phyloP scores from a whole-genome alignment of 345 rosid species.

The Camelina sativa region DNA sequence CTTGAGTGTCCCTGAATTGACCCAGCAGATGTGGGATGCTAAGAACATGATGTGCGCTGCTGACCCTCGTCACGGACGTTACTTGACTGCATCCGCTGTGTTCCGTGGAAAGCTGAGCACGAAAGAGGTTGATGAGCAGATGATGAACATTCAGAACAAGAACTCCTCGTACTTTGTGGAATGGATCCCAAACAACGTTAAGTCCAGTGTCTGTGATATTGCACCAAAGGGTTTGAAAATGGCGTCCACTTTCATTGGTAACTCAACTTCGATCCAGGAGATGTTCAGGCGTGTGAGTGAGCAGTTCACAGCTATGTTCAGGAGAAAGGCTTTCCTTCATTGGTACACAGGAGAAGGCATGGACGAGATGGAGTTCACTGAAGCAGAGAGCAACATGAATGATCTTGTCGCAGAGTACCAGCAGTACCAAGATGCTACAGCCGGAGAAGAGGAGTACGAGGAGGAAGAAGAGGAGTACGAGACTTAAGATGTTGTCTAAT shows the following conservation, averaged over 20 bases:
- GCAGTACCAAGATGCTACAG: slow-evolving; percentile 54
- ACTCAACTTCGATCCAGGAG: slow-evolving; percentile 51
- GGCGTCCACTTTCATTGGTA: slow-evolving; percentile 48
- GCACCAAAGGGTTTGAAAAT: slow-evolving; percentile 50
- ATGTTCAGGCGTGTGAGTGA: slow-evolving; percentile 53
- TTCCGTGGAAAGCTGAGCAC: slow-evolving; percentile 54
- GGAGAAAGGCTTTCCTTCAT: slow-evolving; percentile 55
- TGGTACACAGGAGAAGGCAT: slow-evolving; percentile 54
- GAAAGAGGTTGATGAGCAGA: slow-evolving; percentile 50
- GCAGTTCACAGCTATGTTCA: slow-evolving; percentile 53
- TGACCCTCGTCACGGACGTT: slow-evolving; percentile 52
- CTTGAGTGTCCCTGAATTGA: slow-evolving; percentile 49
- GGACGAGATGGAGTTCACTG: slow-evolving; percentile 53
- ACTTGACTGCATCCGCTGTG: slow-evolving; percentile 48
- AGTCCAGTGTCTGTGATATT: slow-evolving; percentile 51
- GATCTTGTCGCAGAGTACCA: slow-evolving; percentile 54
- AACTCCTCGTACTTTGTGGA: slow-evolving; percentile 51
- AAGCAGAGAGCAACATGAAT: slow-evolving; percentile 53
- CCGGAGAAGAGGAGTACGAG: slow-evolving; percentile 48
- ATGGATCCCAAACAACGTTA: slow-evolving; percentile 51
- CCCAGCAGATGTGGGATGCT: slow-evolving; percentile 53
- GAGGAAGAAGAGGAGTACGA: slow-evolving; percentile 46
- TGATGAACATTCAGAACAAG: slow-evolving; percentile 52
- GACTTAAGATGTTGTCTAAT: slow-evolving; percentile 24
- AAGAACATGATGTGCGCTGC: slow-evolving; percentile 56